Base-by-base conservation (phyloP, 805 yeast genomes). In the Zygosaccharomyces gambellarensis region DNA sequence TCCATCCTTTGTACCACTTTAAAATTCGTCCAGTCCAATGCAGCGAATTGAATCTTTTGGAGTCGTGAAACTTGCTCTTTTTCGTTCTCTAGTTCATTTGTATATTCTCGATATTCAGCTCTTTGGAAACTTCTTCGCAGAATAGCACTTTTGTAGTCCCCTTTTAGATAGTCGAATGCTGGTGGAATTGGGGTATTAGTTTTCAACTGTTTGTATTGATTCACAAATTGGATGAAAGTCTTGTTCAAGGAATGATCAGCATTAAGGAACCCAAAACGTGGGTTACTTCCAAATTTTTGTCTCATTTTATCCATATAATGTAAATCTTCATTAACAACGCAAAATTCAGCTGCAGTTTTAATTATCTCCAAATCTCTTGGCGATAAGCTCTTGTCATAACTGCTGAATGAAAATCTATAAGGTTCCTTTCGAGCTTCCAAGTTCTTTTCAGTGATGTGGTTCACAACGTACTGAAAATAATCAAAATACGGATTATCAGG, bases 1-100 rank as follows among this genome's bases (percentile, higher is more conserved):
- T 76, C 81, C 11, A 90, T 73, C 2, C 83, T 80, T 44, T 82
- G 88, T 6, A 87, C 84, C 14, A 87, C 73, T 2, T 76, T 73
- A 61, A 90, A 92, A 53, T 86, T 87, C 48, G 83, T 82, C 99
- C 99, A 92, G 67, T 90, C 90, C 21, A 89, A 82, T 8, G 85
- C 78, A 0, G 90, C 88, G 67, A 76, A 87, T 38, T 78, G 82
- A 4, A 80, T 55, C 49, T 74, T 75, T 62, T 65, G 45, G 47
- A 64, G 53, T 51, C 69, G 67, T 57, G 73, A 65, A 51, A 55
- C 56, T 51, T 62, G 57, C 32, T 62, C 62, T 6, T 69, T 69
- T 46, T 71, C 71, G 41, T 70, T 65, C 5, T 60, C 61, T 46
- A 75, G 54, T 19, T 66, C 70, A 19, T 70, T 71, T 28, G 68